Evolutionary conservation across 108 stramenopile species (phyloP), one percentile per base, ranked within the genome.

Genomic region (Nitzschia sp.): DNA sequence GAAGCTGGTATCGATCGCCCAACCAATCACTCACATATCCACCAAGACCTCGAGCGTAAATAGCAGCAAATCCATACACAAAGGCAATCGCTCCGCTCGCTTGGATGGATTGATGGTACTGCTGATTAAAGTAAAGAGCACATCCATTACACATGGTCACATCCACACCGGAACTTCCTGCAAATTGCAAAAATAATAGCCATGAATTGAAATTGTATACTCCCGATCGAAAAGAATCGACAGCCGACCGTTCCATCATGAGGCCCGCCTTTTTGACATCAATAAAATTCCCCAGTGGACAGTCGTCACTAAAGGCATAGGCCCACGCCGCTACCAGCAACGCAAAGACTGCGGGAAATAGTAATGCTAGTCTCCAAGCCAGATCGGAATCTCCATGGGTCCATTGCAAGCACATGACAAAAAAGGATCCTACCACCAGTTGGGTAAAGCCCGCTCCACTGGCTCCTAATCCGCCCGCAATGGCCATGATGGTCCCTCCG

Each of bases 371-470:
- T 28, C 84, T 69, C 88, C 88, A 90, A 17, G 88, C 82, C 25
- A 73, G 44, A 60, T 75, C 56, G 32, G 36, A 28, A 68, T 53
- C 36, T 19, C 56, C 70, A 16, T 47, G 33, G 11, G 66, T 56
- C 66, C 53, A 56, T 33, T 61, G 2, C 15, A 22, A 34, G n/a
- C 74, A 58, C 25, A 68, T 45, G 30, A 30, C 32, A 70, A 80
- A 80, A 68, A 82, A 83, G 1, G 76, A 58, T 28, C 84, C 87
- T 64, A 89, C 76, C 52, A 89, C 47, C 21, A 85, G 45, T 53
- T 85, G 84, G 16, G 82, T 73, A 26, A 85, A 71, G n/a, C 83
- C 89, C 50, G 86, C 85, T 35, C 92, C 89, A 23, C 85, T 76
- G 56, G 90, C 89, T 1, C 92, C 92, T 75, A 80, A 83, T 28